phyloP scores from a whole-genome alignment of 1,139 yeast species.

The Hemisphaericaspora xylofermentans region DNA sequence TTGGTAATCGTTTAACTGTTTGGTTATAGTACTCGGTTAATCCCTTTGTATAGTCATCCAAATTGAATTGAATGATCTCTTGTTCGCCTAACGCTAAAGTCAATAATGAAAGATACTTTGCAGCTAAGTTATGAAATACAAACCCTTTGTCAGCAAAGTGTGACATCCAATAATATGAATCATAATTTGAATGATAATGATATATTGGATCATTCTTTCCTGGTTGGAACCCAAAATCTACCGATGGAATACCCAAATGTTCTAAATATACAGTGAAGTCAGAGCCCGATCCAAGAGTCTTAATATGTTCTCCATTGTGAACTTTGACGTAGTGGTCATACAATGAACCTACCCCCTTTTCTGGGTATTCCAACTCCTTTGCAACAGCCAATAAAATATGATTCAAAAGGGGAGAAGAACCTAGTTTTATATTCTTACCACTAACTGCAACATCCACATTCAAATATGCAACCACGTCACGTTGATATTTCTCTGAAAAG shows the following conservation, averaged over 20 bases:
- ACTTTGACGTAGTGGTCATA: constrained; percentile 56
- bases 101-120: constrained; percentile 59
- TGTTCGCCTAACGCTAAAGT: constrained; percentile 53
- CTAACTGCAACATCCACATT: constrained; percentile 43
- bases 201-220: constrained; percentile 43
- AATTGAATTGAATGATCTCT: constrained; percentile 46
- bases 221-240: constrained; percentile 36
- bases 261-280: constrained; percentile 49
- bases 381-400: constrained; percentile 33
- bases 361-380: constrained; percentile 47
- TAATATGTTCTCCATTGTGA: constrained; percentile 29
- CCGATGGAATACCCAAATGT: constrained; percentile 47
- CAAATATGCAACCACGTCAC: constrained; percentile 44
- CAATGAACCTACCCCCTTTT: constrained; percentile 40
- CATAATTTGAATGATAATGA: constrained; percentile 61
- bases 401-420: constrained; percentile 43
- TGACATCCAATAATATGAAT: constrained; percentile 56
- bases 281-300: constrained; percentile 45
- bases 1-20: constrained; percentile 32
- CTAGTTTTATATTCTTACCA: constrained; percentile 33
- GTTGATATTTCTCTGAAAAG: constrained; percentile 33
- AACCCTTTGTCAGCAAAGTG: constrained; percentile 56
- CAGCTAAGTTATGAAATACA: constrained; percentile 52
- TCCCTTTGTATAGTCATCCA: constrained; percentile 36
- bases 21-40: constrained; percentile 31